Evolutionary conservation across 805 yeast species (phyloP).

Genomic region (Groenewaldozyma salmanticensis): DNA sequence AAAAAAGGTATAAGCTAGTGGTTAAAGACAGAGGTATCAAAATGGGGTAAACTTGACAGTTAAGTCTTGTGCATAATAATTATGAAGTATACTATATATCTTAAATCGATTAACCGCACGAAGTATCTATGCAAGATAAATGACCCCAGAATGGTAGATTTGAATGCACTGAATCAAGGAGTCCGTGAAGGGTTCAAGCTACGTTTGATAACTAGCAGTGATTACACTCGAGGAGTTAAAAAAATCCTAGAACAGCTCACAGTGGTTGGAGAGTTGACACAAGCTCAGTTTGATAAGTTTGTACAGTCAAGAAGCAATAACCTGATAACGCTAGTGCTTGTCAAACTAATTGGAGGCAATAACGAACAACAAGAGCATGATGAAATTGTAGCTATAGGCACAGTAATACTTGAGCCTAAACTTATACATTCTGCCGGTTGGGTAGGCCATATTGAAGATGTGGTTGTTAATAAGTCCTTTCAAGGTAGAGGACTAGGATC

Average conservation of each 20-base stretch:
- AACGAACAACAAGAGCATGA: conserved; percentile 1
- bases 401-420: conserved; percentile 13
- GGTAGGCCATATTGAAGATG: conserved; percentile 18
- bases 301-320: conserved; percentile 3
- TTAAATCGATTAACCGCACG: too few species aligned
- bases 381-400: conserved; percentile 13
- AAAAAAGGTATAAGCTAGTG: too few species aligned
- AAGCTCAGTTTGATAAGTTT: conserved; percentile 7
- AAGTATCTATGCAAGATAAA: too few species aligned
- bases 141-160: neutral
- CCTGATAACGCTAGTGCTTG: neutral
- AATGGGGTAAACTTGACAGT: too few species aligned
- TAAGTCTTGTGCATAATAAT: too few species aligned
- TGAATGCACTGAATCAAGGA: neutral
- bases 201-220: conserved; percentile 9
- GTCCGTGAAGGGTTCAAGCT: conserved; percentile 9
- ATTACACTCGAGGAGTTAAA: conserved; percentile 11
- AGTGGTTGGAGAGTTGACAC: conserved; percentile 9
- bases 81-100: too few species aligned
- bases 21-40: too few species aligned
- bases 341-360: conserved; percentile 1
- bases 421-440: conserved; percentile 13
- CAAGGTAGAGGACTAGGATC: conserved; percentile 15
- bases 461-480: conserved; percentile 9
- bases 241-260: conserved; percentile 13